Evolutionary conservation across 2,329 filamentous ascomycete genomes (phyloP), one percentile per base, ranked within the genome.

Genomic region (Eurotiales sp.): DNA sequence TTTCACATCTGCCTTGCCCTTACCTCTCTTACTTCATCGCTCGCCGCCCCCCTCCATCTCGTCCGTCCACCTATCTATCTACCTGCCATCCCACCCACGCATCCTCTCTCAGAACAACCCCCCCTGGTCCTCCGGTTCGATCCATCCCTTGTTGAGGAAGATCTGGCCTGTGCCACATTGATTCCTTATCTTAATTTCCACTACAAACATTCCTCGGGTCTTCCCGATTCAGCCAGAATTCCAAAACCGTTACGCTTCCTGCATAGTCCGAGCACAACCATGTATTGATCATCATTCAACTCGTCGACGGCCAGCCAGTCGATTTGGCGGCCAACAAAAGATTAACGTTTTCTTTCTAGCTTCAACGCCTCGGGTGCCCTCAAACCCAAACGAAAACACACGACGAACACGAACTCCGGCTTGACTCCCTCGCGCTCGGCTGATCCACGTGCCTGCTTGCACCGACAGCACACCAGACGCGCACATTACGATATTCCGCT

Each of bases 401-500:
- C n/a, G 22, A 46, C 32, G n/a, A n/a, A 15, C 59, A 44, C 59
- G 56, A 59, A 25, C 23, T 17, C 19, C 36, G 44, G 29, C n/a
- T n/a, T n/a, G n/a, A 46, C n/a, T 46, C 21, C 29, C 44, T 27
- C 25, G 19, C 17, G 12, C 29, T 44, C 22, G 19, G 21, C 15
- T 25, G 17, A 27, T n/a, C n/a, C n/a, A n/a, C n/a, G n/a, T n/a
- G n/a, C n/a, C n/a, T n/a, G n/a, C n/a, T n/a, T n/a, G n/a, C n/a
- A n/a, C n/a, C n/a, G n/a, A n/a, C n/a, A n/a, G n/a, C n/a, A n/a
- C n/a, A n/a, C n/a, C n/a, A n/a, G n/a, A 37, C 44, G 44, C 30
- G 30, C 21, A n/a, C 59, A 56, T 57, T 64, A 61, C 60, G 57
- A 59, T 57, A 14, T 29, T 17, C 60, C 62, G 58, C 59, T 60